phyloP scores from a whole-genome alignment of 768 basidiomycete genomes.

The Phanerodontia chrysosporium region DNA sequence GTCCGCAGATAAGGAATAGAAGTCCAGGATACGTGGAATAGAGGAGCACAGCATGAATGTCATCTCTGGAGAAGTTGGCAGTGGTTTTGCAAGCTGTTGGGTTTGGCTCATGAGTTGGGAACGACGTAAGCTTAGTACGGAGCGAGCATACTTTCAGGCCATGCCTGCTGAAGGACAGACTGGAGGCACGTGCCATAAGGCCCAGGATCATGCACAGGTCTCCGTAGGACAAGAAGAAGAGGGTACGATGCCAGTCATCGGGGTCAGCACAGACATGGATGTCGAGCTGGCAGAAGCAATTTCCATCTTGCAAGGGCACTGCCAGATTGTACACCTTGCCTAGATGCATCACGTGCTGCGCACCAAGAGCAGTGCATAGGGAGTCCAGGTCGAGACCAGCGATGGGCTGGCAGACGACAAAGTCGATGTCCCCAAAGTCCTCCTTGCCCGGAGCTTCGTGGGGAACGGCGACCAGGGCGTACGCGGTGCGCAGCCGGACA shows the following conservation, averaged over 20 bases:
- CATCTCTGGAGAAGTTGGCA: slow-evolving; percentile 27
- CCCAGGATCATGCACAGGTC: slow-evolving; percentile 71
- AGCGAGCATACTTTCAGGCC: slow-evolving; percentile 56
- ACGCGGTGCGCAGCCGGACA: slow-evolving; percentile 41
- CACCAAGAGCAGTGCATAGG: slow-evolving; percentile 38
- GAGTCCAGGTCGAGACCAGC: slow-evolving; percentile 15
- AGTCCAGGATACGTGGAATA: slow-evolving; percentile 46
- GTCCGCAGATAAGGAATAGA: slow-evolving; percentile 54
- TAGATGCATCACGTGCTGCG: slow-evolving; percentile 41
- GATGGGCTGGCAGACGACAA: slow-evolving; percentile 51
- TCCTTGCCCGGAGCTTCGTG: slow-evolving; percentile 60
- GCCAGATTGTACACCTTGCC: slow-evolving; percentile 65
- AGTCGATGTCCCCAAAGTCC: slow-evolving; percentile 69
- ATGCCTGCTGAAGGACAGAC: slow-evolving; percentile 45
- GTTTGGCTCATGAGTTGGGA: background rate
- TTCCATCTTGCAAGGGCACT: slow-evolving; percentile 26
- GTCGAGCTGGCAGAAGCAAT: slow-evolving; percentile 53
- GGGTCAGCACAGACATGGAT: slow-evolving; percentile 52
- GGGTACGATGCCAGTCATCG: slow-evolving; percentile 45
- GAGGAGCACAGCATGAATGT: slow-evolving; percentile 48
- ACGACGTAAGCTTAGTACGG: background rate
- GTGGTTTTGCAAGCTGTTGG: slow-evolving; percentile 30
- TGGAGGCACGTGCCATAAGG: slow-evolving; percentile 46
- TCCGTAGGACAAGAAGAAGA: slow-evolving; percentile 62
- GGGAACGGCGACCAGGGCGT: slow-evolving; percentile 49